phyloP scores from a whole-genome alignment of 345 rosid genomes.

The Mallotus nudiflorus region DNA sequence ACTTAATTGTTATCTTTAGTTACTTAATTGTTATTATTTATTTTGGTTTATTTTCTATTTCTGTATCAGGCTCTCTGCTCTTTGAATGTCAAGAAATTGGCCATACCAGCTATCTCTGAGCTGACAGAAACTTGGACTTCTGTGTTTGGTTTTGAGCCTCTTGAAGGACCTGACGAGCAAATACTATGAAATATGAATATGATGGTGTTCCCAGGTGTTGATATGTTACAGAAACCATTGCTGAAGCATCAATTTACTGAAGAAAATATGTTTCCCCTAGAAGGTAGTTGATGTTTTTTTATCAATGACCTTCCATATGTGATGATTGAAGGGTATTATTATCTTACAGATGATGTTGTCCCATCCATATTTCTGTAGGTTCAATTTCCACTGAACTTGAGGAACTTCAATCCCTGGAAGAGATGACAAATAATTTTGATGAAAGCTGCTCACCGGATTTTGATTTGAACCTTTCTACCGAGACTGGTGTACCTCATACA shows the following conservation, averaged over 20 bases:
- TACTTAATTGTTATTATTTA: no score
- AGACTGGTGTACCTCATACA: slow-evolving; percentile 16
- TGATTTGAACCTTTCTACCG: slow-evolving; percentile 35
- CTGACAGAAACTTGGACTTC: slow-evolving; percentile 84
- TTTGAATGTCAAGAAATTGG: slow-evolving; percentile 70
- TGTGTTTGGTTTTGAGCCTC: slow-evolving; percentile 74
- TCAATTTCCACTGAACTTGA: slow-evolving; percentile 18
- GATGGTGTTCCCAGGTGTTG: slow-evolving; percentile 88
- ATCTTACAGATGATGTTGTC: slow-evolving; percentile 1
- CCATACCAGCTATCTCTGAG: slow-evolving; percentile 91
- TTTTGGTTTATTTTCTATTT: slow-evolving; percentile 5
- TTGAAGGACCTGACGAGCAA: slow-evolving; percentile 43
- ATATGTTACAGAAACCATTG: slow-evolving; percentile 75
- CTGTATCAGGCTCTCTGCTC: slow-evolving; percentile 72
- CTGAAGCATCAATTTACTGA: slow-evolving; percentile 26
- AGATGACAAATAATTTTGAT: slow-evolving; percentile 11
- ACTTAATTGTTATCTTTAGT: no score
- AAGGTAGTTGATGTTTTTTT: slow-evolving; percentile 38
- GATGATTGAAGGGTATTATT: no score
- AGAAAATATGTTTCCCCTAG: slow-evolving; percentile 20
- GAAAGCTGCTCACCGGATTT: neutral
- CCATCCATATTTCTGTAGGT: slow-evolving; percentile 31
- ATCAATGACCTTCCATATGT: no score
- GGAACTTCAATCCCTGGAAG: slow-evolving; percentile 23
- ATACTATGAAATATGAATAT: slow-evolving; percentile 61